Percentiles rank a stretch among this genome's conserved stretches.
phyloP scores from a whole-genome alignment of 2,329 filamentous ascomycete genomes.

The Zasmidium citrigriseum region DNA sequence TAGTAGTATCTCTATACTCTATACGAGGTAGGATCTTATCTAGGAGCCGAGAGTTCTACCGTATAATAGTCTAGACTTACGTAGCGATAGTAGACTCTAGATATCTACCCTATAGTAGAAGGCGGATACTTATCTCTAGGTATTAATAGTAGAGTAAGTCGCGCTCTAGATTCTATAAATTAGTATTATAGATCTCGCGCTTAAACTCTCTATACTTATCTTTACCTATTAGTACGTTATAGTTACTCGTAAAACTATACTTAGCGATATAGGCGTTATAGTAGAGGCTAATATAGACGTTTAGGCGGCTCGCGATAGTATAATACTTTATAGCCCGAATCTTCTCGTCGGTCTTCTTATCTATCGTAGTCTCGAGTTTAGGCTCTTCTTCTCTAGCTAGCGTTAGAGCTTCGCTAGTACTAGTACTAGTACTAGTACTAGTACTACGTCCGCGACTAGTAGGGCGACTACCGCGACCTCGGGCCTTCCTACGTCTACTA shows the following conservation, averaged over 20 bases:
- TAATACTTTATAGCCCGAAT: not conserved
- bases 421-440: not conserved
- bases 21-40: not conserved
- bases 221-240: not conserved
- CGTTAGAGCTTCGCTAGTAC: not conserved
- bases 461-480: not conserved
- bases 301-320: not conserved
- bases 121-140: not conserved
- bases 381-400: not conserved
- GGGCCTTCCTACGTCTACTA: not conserved
- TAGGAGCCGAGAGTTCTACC: not conserved
- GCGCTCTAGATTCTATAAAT: slow-evolving; percentile 3
- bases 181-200: slow-evolving; percentile 2
- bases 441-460: not conserved
- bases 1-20: not conserved
- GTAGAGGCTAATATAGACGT: not conserved
- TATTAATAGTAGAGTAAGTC: not conserved
- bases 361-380: not conserved
- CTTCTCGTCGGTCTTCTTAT: not conserved
- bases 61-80: not conserved
- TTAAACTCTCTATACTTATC: slow-evolving; percentile 1
- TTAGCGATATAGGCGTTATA: not conserved
- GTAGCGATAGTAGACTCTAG: not conserved
- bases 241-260: not conserved
- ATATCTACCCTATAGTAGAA: not conserved